phyloP scores from a whole-genome alignment of 768 basidiomycete genomes.

The Xerocomellus intermedius region DNA sequence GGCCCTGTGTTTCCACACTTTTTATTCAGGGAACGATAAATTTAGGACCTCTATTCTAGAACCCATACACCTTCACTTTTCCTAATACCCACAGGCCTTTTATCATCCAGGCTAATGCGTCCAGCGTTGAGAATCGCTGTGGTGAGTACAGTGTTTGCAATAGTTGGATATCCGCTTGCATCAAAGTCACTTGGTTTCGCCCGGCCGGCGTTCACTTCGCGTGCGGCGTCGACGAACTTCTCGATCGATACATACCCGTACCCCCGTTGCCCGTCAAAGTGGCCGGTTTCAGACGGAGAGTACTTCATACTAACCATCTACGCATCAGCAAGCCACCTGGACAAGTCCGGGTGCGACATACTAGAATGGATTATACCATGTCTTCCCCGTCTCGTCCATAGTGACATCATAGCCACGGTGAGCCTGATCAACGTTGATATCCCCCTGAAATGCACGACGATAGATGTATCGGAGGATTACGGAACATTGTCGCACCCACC shows the following conservation, averaged over 20 bases:
- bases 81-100: conserved; percentile 76
- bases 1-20: not conserved
- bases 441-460: conserved; percentile 54
- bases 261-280: conserved; percentile 92
- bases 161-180: conserved; percentile 78
- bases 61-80: conserved; percentile 63
- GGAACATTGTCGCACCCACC: conserved; percentile 37
- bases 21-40: not conserved
- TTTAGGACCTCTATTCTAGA: conserved; percentile 49
- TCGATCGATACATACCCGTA: conserved; percentile 92
- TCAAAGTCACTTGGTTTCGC: conserved; percentile 74
- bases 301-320: conserved; percentile 77
- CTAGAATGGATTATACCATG: conserved; percentile 92
- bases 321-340: conserved; percentile 4
- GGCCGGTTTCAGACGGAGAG: conserved; percentile 85
- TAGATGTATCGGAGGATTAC: not conserved
- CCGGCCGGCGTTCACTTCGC: conserved; percentile 70
- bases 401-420: conserved; percentile 92
- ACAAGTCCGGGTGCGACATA: conserved; percentile 39
- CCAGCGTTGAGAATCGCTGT: conserved; percentile 91
- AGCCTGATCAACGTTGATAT: conserved; percentile 90
- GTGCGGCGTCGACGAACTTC: conserved; percentile 85
- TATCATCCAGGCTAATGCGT: conserved; percentile 87
- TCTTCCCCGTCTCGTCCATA: conserved; percentile 79
- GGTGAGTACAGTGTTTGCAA: conserved; percentile 82